These are phyloP conservation scores for Mucuna pruriens DNA, from an alignment of 306 rosid genomes.

Conservation along the genomic window DNA sequence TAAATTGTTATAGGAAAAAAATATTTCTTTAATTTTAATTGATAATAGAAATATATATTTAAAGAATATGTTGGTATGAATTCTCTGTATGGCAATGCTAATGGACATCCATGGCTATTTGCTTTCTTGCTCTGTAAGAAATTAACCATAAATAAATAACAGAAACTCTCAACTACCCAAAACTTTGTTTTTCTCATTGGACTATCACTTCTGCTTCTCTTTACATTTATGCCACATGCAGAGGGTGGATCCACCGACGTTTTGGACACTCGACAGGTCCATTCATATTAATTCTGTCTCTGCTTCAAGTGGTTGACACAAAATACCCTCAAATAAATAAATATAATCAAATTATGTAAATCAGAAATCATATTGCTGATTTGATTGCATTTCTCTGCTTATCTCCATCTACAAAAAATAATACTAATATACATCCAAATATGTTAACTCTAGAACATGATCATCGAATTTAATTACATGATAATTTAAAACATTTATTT, in stretches of 20 bases:
- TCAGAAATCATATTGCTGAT: too few relatives aligned
- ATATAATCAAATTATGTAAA: too few relatives aligned
- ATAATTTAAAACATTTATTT: slow-evolving; percentile 15
- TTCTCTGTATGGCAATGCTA: too few relatives aligned
- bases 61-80: too few relatives aligned
- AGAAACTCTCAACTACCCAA: too few relatives aligned
- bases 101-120: too few relatives aligned
- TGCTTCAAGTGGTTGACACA: background rate
- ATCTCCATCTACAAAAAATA: background rate
- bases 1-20: too few relatives aligned
- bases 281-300: background rate
- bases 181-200: background rate
- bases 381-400: background rate
- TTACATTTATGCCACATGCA: background rate
- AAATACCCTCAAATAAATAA: background rate
- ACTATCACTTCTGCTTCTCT: background rate
- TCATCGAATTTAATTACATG: background rate
- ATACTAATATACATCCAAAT: background rate
- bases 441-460: background rate
- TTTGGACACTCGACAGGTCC: background rate
- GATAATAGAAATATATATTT: too few relatives aligned
- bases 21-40: too few relatives aligned
- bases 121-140: too few relatives aligned
- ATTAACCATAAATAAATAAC: too few relatives aligned
- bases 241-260: slow-evolving; percentile 1